Conservation (phyloP, 169 alveolate genomes). For the Sarcocystis neurona region DNA sequence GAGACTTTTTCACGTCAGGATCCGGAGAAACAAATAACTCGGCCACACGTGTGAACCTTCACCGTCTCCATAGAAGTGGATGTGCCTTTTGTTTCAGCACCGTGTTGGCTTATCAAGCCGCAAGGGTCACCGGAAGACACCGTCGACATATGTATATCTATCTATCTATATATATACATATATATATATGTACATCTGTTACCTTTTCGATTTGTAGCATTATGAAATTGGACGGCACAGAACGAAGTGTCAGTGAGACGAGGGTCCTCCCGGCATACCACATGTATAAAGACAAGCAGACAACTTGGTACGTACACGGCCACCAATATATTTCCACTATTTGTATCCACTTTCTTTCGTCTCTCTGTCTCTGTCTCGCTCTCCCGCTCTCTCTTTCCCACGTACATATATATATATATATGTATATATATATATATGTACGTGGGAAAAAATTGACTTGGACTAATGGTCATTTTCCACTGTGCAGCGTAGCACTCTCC, state of each 20-base stretch:
- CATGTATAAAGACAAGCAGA: neutral
- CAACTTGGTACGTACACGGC: neutral
- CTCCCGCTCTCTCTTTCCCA: neutral
- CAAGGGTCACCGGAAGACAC: too few species aligned
- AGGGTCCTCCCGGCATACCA: neutral
- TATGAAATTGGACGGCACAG: neutral
- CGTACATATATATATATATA: neutral
- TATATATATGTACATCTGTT: too few species aligned
- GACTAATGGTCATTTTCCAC: neutral
- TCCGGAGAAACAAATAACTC: too few species aligned
- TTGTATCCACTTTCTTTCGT: neutral
- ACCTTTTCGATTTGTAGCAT: neutral
- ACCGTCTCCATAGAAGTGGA: too few species aligned
- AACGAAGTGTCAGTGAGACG: neutral
- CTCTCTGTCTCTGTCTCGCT: neutral
- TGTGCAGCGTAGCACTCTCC: too few species aligned
- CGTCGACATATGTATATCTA: too few species aligned
- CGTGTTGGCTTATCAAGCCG: too few species aligned
- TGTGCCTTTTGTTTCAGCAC: too few species aligned
- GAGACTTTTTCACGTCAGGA: neutral
- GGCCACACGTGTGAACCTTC: too few species aligned
- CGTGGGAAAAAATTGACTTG: neutral
- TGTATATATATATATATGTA: neutral
- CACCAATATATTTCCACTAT: neutral
- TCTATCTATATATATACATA: too few species aligned